Evolutionary conservation across 345 rosid species (phyloP).

Genomic region (Acer negundo): DNA sequence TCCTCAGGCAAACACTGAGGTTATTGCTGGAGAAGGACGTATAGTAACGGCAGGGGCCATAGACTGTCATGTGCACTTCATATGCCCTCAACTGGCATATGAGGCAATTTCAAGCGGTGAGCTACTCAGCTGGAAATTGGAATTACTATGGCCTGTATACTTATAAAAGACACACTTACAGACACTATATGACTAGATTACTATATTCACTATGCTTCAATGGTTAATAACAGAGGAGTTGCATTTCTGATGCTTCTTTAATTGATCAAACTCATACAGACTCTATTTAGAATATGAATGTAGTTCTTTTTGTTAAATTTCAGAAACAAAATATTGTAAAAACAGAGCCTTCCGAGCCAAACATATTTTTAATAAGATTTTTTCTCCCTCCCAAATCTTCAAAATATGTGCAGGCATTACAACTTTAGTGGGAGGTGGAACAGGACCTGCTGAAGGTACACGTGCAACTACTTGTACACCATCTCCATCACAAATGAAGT

Average conservation of each 20-base stretch:
- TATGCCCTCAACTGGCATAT: slow-evolving; percentile 87
- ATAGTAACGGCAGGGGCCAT: slow-evolving; percentile 94
- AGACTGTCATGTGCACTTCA: slow-evolving; percentile 97
- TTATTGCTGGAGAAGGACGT: slow-evolving; percentile 92
- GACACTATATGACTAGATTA: background rate
- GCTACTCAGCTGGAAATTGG: slow-evolving; percentile 24
- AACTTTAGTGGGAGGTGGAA: slow-evolving; percentile 95
- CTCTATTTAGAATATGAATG: background rate
- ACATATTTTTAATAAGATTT: slow-evolving; percentile 9
- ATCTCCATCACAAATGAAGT: slow-evolving; percentile 75
- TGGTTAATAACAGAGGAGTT: background rate
- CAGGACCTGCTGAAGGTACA: slow-evolving; percentile 96
- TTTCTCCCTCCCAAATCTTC: slow-evolving; percentile 3
- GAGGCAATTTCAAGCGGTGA: slow-evolving; percentile 98
- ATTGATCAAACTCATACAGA: background rate
- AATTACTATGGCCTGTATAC: slow-evolving; percentile 14
- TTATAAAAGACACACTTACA: background rate
- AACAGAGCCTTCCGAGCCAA: background rate
- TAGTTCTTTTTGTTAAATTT: slow-evolving; percentile 5
- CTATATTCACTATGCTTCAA: background rate
- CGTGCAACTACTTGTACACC: slow-evolving; percentile 99
- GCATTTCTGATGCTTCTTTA: background rate
- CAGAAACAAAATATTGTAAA: background rate
- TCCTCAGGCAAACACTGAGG: slow-evolving; percentile 76
- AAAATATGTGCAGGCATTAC: slow-evolving; percentile 67